phyloP scores from a whole-genome alignment of 2,329 filamentous ascomycete genomes.

The Fusarium vanettenii region DNA sequence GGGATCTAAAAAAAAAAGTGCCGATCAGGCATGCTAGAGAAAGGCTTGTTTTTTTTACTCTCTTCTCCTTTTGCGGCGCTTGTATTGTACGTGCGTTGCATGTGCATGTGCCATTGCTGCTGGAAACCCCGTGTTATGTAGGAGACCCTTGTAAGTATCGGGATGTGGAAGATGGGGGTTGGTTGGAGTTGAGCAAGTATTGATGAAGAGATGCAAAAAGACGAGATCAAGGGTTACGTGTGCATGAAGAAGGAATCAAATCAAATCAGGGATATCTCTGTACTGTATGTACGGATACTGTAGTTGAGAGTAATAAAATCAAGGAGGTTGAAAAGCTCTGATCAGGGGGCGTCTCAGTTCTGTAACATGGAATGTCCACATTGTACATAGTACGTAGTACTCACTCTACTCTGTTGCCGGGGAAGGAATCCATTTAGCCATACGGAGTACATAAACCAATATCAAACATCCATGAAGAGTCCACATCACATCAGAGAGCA shows the following conservation, averaged over 20 bases:
- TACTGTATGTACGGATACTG: no score
- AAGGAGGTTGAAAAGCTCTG: neutral
- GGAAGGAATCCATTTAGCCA: neutral
- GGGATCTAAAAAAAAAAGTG: slow-evolving; percentile 14
- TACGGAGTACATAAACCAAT: neutral
- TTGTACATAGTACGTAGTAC: neutral
- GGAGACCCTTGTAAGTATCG: neutral
- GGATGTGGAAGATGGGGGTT: neutral
- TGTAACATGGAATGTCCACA: slow-evolving; percentile 4
- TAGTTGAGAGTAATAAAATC: no score
- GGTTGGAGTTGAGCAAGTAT: neutral
- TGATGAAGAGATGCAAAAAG: neutral
- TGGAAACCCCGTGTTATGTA: slow-evolving; percentile 1
- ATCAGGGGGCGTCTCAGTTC: slow-evolving; percentile 7
- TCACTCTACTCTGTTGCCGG: neutral
- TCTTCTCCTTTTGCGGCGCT: neutral
- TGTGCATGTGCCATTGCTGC: neutral
- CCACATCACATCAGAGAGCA: neutral
- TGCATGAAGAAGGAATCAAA: slow-evolving; percentile 8
- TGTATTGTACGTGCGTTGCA: neutral
- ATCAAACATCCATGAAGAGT: neutral
- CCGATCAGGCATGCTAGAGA: neutral
- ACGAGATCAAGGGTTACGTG: neutral
- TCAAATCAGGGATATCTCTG: neutral
- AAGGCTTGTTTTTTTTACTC: neutral